Conservation (phyloP, 2,329 filamentous ascomycete genomes). For the Aspergillus costaricaensis region DNA sequence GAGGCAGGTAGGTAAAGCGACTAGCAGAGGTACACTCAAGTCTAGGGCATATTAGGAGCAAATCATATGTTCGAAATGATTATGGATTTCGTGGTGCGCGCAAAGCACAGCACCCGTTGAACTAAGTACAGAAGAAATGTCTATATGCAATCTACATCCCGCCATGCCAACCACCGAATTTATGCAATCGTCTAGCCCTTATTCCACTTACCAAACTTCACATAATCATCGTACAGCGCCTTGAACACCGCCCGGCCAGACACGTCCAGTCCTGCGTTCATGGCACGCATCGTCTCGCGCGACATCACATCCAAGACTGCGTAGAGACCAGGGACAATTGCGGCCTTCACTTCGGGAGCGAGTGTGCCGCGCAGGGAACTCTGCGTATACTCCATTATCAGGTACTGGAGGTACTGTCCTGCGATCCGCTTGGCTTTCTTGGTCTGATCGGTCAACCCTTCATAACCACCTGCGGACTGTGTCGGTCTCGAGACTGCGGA, state of each 20-base stretch:
- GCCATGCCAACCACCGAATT: background rate
- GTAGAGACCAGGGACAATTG: slow-evolving; percentile 55
- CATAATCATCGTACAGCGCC: slow-evolving; percentile 55
- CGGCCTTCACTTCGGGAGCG: slow-evolving; percentile 54
- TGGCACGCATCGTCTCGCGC: slow-evolving; percentile 50
- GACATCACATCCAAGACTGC: slow-evolving; percentile 56
- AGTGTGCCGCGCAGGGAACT: slow-evolving; percentile 54
- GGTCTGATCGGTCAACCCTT: slow-evolving; percentile 59
- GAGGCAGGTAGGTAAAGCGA: too few relatives aligned
- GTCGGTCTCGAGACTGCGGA: slow-evolving; percentile 51
- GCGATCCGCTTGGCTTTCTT: slow-evolving; percentile 61
- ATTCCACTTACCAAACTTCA: slow-evolving; percentile 51
- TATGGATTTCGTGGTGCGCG: too few relatives aligned
- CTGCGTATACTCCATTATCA: slow-evolving; percentile 59
- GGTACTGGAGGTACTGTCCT: slow-evolving; percentile 59
- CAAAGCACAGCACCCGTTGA: too few relatives aligned
- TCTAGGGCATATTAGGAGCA: too few relatives aligned
- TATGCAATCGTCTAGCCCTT: slow-evolving; percentile 35
- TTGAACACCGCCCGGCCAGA: slow-evolving; percentile 56
- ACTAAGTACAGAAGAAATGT: slow-evolving; percentile 1
- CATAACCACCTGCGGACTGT: slow-evolving; percentile 38
- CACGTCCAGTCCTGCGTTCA: slow-evolving; percentile 56
- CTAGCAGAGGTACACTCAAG: too few relatives aligned
- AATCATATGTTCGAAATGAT: too few relatives aligned
- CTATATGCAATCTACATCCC: background rate